phyloP scores from a whole-genome alignment of 768 basidiomycete species.

The Pulveroboletus ravenelii region DNA sequence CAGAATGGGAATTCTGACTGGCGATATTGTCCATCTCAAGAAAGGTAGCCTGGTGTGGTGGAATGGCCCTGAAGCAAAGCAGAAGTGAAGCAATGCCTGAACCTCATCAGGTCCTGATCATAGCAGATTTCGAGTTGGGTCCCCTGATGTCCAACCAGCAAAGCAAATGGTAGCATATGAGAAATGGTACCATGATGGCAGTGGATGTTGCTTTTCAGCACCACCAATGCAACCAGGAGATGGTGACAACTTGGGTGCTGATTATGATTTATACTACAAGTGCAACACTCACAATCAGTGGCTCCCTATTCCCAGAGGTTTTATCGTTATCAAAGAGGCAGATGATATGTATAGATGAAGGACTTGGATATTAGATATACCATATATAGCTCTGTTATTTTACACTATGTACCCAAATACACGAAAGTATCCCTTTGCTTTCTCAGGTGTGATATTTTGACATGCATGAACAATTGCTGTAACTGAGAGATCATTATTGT shows the following conservation, averaged over 20 bases:
- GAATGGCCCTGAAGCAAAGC: not conserved
- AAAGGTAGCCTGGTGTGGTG: not conserved
- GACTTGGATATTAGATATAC: too few relatives aligned
- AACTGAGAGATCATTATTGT: not conserved
- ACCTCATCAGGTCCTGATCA: too few relatives aligned
- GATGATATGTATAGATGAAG: not conserved
- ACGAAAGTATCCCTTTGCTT: too few relatives aligned
- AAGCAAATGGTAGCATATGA: too few relatives aligned
- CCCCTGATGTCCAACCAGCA: too few relatives aligned
- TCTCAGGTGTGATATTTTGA: too few relatives aligned
- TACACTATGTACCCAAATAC: not conserved
- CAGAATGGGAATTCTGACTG: not conserved
- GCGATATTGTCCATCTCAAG: not conserved
- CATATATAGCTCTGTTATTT: too few relatives aligned
- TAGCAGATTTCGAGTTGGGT: too few relatives aligned
- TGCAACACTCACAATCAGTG: not conserved
- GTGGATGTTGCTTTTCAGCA: not conserved
- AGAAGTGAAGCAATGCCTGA: not conserved
- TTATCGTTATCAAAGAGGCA: not conserved
- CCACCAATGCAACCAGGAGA: not conserved
- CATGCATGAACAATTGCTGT: not conserved
- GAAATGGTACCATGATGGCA: not conserved
- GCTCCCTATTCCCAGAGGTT: not conserved
- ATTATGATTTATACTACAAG: not conserved
- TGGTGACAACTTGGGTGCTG: not conserved